Conservation (phyloP, 257 asterid species). For the Scutellaria galericulata region DNA sequence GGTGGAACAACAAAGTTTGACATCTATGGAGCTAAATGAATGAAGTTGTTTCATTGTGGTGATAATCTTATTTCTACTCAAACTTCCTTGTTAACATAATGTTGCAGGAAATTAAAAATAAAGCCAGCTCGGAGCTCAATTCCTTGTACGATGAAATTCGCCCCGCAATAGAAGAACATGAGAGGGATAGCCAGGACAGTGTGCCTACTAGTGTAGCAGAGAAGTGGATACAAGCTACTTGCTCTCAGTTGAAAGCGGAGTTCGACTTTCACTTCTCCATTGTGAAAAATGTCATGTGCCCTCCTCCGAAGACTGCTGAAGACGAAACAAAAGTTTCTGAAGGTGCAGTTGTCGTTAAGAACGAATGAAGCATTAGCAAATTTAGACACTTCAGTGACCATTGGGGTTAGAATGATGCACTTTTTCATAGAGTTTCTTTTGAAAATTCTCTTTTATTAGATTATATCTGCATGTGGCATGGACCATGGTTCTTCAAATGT, state of each 20-base stretch:
- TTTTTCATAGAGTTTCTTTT: not conserved
- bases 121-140: conserved; percentile 64
- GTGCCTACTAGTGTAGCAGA: conserved; percentile 76
- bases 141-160: conserved; percentile 83
- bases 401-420: not conserved
- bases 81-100: conserved; percentile 7
- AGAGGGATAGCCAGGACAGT: conserved; percentile 82
- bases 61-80: not conserved
- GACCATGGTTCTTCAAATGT: too few species aligned
- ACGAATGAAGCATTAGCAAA: conserved; percentile 39
- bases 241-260: conserved; percentile 74
- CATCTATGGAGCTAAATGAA: not conserved
- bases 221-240: conserved; percentile 89
- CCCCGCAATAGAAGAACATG: conserved; percentile 86
- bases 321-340: conserved; percentile 34
- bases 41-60: not conserved
- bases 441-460: too few species aligned
- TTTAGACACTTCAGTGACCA: not conserved
- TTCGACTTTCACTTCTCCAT: conserved; percentile 67
- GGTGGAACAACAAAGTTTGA: not conserved
- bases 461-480: too few species aligned
- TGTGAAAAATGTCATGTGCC: conserved; percentile 69
- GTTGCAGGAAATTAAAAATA: conserved; percentile 64
- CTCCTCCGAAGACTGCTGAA: conserved; percentile 37
- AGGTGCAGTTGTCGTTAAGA: conserved; percentile 37